phyloP scores from a whole-genome alignment of 2,329 filamentous ascomycete genomes.

The Fusarium pseudonygamai region DNA sequence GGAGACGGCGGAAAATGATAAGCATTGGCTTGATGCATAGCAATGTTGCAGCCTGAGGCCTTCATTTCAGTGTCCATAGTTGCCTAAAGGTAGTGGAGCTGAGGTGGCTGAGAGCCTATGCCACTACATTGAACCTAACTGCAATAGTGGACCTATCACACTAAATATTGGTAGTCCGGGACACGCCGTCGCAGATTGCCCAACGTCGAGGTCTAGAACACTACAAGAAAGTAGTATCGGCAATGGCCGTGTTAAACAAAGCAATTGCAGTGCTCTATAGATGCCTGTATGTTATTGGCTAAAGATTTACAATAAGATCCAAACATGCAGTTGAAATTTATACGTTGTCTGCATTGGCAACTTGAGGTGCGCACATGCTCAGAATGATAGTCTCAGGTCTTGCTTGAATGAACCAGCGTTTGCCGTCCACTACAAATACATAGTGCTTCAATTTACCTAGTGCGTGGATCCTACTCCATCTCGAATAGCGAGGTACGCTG shows the following conservation, averaged over 20 bases:
- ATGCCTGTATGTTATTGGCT: not conserved
- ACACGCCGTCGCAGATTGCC: not conserved
- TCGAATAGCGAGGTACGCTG: not conserved
- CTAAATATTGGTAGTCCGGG: not conserved
- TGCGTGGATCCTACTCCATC: not conserved
- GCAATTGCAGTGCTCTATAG: not conserved
- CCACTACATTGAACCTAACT: too few relatives aligned
- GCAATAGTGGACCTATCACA: too few relatives aligned
- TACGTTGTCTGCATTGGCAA: not conserved
- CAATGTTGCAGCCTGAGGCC: not conserved
- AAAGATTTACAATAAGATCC: not conserved
- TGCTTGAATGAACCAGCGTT: accelerated
- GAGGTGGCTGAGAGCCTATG: too few relatives aligned
- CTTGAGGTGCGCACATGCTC: not conserved
- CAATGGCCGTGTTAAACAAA: not conserved
- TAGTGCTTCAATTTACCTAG: too few relatives aligned
- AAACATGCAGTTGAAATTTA: not conserved
- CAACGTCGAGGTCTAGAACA: not conserved
- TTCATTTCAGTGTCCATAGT: too few relatives aligned
- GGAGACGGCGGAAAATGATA: too few relatives aligned
- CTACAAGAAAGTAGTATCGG: not conserved
- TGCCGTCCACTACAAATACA: too few relatives aligned
- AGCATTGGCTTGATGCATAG: too few relatives aligned
- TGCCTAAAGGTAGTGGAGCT: too few relatives aligned
- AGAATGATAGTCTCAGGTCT: too few relatives aligned